phyloP scores from a whole-genome alignment of 108 stramenopile genomes.

The Cylindrotheca closterium region DNA sequence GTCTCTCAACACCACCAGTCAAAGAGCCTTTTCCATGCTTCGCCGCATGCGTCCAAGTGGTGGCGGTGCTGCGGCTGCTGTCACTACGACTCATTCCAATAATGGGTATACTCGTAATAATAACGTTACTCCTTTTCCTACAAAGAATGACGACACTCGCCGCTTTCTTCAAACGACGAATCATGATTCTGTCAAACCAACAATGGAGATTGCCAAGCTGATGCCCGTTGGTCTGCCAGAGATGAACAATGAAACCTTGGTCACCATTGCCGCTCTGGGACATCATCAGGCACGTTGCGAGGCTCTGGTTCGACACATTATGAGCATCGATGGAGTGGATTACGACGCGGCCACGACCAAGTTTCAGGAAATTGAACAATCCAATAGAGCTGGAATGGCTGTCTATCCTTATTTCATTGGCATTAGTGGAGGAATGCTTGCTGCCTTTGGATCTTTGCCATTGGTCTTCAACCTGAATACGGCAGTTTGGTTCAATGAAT shows the following conservation, averaged over 20 bases:
- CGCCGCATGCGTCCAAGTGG: too few species aligned
- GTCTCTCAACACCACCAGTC: too few species aligned
- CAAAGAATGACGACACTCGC: too few species aligned
- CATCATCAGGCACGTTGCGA: constrained; percentile 48
- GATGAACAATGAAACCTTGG: constrained; percentile 56
- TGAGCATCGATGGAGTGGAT: constrained; percentile 44
- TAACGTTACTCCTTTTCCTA: too few species aligned
- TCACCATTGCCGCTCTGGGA: constrained; percentile 46
- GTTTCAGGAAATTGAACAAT: constrained; percentile 38
- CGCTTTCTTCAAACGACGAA: too few species aligned
- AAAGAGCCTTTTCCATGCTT: too few species aligned
- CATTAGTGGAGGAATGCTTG: constrained; percentile 46
- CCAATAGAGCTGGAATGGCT: constrained; percentile 57
- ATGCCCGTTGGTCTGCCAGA: constrained; percentile 35
- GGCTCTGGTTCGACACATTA: constrained; percentile 62
- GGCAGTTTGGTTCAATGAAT: constrained; percentile 80
- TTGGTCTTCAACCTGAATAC: constrained; percentile 69
- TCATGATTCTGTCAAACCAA: too few species aligned
- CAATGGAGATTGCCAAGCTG: constrained; percentile 24
- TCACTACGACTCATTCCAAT: too few species aligned
- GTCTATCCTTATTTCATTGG: constrained; percentile 74
- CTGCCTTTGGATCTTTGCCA: constrained; percentile 59
- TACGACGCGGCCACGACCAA: constrained; percentile 42
- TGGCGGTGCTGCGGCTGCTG: too few species aligned
- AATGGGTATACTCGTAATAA: too few species aligned